Conservation (phyloP, 2,329 filamentous ascomycete genomes). For the Chaetoscypha palmicola region DNA sequence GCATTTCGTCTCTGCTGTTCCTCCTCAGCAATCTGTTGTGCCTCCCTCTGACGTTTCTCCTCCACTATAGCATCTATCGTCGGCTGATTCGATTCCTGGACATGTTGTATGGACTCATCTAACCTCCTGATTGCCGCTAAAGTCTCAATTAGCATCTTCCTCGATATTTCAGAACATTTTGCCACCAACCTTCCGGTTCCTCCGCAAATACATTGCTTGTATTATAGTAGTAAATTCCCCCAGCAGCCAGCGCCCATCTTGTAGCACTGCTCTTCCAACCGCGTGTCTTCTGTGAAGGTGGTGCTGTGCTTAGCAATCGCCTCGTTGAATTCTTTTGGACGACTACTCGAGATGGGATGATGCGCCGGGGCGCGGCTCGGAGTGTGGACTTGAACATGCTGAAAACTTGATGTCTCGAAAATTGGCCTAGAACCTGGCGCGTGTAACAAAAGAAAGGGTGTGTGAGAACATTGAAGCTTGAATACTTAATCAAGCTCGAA, state of each 20-base stretch:
- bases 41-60: conserved; percentile 44
- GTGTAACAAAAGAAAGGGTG: conserved; percentile 23
- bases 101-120: conserved; percentile 31
- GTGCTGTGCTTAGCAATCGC: conserved; percentile 47
- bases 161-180: neutral
- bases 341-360: conserved; percentile 14
- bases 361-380: conserved; percentile 23
- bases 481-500: neutral
- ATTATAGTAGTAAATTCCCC: conserved; percentile 87
- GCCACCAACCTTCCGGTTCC: conserved; percentile 61
- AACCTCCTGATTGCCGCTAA: conserved; percentile 29
- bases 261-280: conserved; percentile 73
- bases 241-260: conserved; percentile 70
- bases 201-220: conserved; percentile 84
- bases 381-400: conserved; percentile 27
- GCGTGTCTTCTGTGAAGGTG: conserved; percentile 58
- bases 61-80: conserved; percentile 63
- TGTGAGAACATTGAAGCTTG: conserved; percentile 13
- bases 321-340: conserved; percentile 29
- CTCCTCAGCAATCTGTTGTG: conserved; percentile 22
- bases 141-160: conserved; percentile 16
- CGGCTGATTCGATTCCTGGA: conserved; percentile 46
- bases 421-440: conserved; percentile 3
- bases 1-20: conserved; percentile 19
- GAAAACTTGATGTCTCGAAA: conserved; percentile 4